These are phyloP conservation scores for Coniosporium apollinis DNA, from an alignment of 495 filamentous ascomycete genomes.

Conservation along the genomic window DNA sequence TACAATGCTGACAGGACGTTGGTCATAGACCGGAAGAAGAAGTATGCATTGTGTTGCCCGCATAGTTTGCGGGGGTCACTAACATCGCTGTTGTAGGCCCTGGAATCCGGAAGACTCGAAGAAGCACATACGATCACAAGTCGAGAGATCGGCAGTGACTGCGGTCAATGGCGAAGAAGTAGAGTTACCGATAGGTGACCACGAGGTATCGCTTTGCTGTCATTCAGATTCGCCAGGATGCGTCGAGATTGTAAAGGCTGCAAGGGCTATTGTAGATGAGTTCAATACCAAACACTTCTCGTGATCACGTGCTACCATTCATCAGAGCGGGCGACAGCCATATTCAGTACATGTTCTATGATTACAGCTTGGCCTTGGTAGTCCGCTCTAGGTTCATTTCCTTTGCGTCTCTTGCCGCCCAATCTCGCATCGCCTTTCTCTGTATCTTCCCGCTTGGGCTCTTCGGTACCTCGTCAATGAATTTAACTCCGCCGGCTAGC, in stretches of 20 bases:
- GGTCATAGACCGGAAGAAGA: conserved; percentile 40
- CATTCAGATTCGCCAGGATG: conserved; percentile 38
- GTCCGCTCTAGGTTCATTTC: conserved; percentile 12
- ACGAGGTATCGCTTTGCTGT: conserved; percentile 35
- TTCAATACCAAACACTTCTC: conserved; percentile 14
- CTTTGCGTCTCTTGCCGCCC: conserved; percentile 21
- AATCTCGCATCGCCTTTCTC: conserved; percentile 23
- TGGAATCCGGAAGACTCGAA: conserved; percentile 29
- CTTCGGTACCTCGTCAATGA: conserved; percentile 20
- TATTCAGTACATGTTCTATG: no score
- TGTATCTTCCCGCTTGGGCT: conserved; percentile 28
- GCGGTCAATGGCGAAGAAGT: conserved; percentile 30
- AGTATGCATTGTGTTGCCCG: conserved; percentile 9
- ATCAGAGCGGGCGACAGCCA: no score
- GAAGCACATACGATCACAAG: conserved; percentile 30
- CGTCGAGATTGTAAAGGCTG: conserved; percentile 33
- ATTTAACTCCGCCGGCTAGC: conserved; percentile 20
- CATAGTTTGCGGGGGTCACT: background rate
- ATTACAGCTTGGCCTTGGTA: conserved; percentile 9
- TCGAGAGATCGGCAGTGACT: conserved; percentile 28
- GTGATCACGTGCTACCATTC: no score
- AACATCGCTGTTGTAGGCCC: conserved; percentile 13
- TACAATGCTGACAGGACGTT: conserved; percentile 34
- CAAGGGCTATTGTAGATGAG: conserved; percentile 22
- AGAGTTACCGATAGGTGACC: conserved; percentile 28